Evolutionary conservation across 2,329 filamentous ascomycete species (phyloP).

Genomic region (Dactylellina sp.): DNA sequence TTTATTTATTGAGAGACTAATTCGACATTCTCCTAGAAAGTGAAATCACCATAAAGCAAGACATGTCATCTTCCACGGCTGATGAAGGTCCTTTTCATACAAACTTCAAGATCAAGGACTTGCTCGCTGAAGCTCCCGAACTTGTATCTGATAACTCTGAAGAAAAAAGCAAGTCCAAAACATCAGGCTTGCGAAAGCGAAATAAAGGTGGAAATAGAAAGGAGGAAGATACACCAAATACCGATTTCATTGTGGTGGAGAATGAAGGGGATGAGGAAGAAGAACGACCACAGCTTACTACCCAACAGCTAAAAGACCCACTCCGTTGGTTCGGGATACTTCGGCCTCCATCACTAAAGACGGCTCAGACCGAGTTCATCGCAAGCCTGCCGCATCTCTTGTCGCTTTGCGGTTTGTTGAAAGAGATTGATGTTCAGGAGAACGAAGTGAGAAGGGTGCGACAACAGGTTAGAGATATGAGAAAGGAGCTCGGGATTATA

Average conservation of each 20-base stretch:
- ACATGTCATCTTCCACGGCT: not conserved
- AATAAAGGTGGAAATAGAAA: not conserved
- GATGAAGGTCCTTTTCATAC: conserved; percentile 1
- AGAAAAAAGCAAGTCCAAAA: not conserved
- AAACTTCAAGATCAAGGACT: conserved; percentile 24
- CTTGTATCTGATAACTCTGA: not conserved
- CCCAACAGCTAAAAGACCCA: conserved; percentile 62
- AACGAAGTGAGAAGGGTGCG: conserved; percentile 17
- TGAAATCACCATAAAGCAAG: conserved; percentile 10
- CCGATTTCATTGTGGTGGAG: not conserved
- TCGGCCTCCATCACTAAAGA: conserved; percentile 65
- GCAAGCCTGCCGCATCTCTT: conserved; percentile 21
- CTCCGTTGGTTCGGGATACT: conserved; percentile 68
- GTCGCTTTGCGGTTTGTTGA: conserved; percentile 10
- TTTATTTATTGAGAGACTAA: not conserved
- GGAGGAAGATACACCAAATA: conserved; percentile 4
- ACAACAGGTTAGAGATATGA: conserved; percentile 29
- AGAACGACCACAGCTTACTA: not conserved
- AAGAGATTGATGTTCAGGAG: conserved; percentile 43
- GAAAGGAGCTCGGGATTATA: conserved; percentile 32
- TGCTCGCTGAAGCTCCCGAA: not conserved
- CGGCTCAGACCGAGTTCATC: conserved; percentile 65
- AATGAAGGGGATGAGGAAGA: not conserved
- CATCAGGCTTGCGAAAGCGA: conserved; percentile 16
- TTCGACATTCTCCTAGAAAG: conserved; percentile 5